These are phyloP conservation scores for Yamadazyma atlantica DNA, from an alignment of 1,139 yeast species.

Conservation along the genomic window DNA sequence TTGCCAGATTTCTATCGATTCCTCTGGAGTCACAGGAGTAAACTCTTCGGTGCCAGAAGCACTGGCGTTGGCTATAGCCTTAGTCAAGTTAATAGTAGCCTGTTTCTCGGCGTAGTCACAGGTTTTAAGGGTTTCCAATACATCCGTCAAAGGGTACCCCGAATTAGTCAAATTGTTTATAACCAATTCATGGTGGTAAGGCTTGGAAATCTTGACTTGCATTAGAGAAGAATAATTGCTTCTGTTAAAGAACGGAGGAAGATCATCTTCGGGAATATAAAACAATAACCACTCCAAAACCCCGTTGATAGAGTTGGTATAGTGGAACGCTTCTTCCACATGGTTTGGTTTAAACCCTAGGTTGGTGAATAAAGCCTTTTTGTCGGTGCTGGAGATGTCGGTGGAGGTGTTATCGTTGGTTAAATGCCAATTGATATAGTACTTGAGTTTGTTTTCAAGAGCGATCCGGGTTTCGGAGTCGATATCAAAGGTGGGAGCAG, in stretches of 20 bases:
- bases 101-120: constrained; percentile 46
- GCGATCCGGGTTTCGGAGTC: constrained; percentile 48
- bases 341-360: constrained; percentile 75
- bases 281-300: constrained; percentile 81
- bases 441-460: constrained; percentile 54
- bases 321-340: constrained; percentile 67
- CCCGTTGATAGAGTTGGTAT: constrained; percentile 52
- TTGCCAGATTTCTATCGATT: constrained; percentile 49
- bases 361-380: constrained; percentile 23
- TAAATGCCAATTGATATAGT: constrained; percentile 55
- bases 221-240: constrained; percentile 47
- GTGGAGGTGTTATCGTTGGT: constrained; percentile 15
- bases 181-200: constrained; percentile 36
- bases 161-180: constrained; percentile 59
- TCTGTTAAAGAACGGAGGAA: constrained; percentile 59
- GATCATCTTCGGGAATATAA: constrained; percentile 91
- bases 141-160: constrained; percentile 71
- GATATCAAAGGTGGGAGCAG: constrained; percentile 55
- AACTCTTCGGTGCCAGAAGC: constrained; percentile 6
- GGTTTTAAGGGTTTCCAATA: constrained; percentile 46
- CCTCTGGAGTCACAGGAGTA: constrained; percentile 19
- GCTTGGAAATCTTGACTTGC: constrained; percentile 47
- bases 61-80: constrained; percentile 26
- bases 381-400: constrained; percentile 13
- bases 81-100: constrained; percentile 55